A percentile compares a stretch with the other conserved stretches of the same genome.
phyloP scores from a whole-genome alignment of 2,329 filamentous ascomycete species.

The Calonectria multiphialidica region DNA sequence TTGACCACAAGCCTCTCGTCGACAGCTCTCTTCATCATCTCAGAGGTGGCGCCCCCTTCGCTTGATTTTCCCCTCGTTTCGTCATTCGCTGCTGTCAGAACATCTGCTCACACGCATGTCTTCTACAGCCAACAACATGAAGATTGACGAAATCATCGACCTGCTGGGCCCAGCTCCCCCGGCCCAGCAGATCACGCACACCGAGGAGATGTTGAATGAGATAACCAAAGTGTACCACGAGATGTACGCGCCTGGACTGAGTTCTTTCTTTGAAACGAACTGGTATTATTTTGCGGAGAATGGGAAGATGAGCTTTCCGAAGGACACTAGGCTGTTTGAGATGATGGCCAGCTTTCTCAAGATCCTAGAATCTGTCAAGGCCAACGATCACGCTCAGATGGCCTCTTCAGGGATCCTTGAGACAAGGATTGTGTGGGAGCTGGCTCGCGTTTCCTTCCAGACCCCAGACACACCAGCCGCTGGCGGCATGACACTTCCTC shows the following conservation, averaged over 20 bases:
- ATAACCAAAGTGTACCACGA: slow-evolving; percentile 79
- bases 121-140: slow-evolving; percentile 65
- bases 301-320: slow-evolving; percentile 59
- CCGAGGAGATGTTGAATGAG: slow-evolving; percentile 69
- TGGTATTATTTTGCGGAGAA: slow-evolving; percentile 77
- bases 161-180: slow-evolving; percentile 71
- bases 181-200: slow-evolving; percentile 63
- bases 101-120: slow-evolving; percentile 48
- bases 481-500: slow-evolving; percentile 52
- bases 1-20: slow-evolving; percentile 45
- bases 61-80: slow-evolving; percentile 48
- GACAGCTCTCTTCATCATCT: slow-evolving; percentile 56
- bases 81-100: slow-evolving; percentile 45
- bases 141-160: slow-evolving; percentile 79
- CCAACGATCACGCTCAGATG: slow-evolving; percentile 65
- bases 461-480: slow-evolving; percentile 48
- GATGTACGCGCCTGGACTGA: slow-evolving; percentile 81
- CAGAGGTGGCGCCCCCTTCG: slow-evolving; percentile 63
- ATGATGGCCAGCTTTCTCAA: slow-evolving; percentile 76
- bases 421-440: slow-evolving; percentile 70
- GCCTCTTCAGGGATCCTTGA: slow-evolving; percentile 67
- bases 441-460: slow-evolving; percentile 64
- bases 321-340: slow-evolving; percentile 70
- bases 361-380: slow-evolving; percentile 61
- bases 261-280: slow-evolving; percentile 82